Evolutionary conservation across 1,284 basidiomycete species (phyloP), one percentile per base, ranked within the genome.

Genomic region (Sanghuangporus sanghuang): DNA sequence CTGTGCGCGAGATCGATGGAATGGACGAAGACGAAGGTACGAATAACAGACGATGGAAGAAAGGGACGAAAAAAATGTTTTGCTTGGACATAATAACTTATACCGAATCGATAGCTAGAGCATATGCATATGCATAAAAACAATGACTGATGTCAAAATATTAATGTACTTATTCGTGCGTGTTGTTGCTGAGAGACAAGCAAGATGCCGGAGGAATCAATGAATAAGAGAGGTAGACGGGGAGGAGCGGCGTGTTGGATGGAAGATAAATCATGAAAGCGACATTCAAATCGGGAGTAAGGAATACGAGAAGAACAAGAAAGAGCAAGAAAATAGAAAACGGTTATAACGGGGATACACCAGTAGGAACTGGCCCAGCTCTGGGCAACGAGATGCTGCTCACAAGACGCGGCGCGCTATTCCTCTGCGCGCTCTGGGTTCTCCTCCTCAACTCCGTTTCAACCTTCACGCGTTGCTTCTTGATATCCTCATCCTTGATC

Each of bases 401-500:
- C 11, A 63, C 40, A 40, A 66, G 61, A 7, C 57, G 14, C 12
- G 62, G 62, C 9, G 62, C 64, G 2, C 16, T 23, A 40, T 32
- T 42, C 18, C 60, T 52, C n/a, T 53, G 49, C 9, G 50, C 21
- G 4, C 27, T 32, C 61, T 83, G 83, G 16, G 81, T 82, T 69
- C 85, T 84, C 46, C 82, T 78, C 70, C 86, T 88, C 21, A 85
- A 76, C 65, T 85, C 83, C 18, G 83, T 82, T 68, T 89, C 86
- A 77, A 90, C 82, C 72, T 92, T 92, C 46, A 81, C 72, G 2
- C 90, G 81, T 69, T 89, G 85, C 72, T 93, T 93, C 35, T 85
- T 80, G 36, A 95, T 69, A 66, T 93, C 91, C 64, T 93, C 92
- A 67, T 95, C 93, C 71, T 90, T 93, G 62, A 95, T 74, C 73